Base-by-base conservation (phyloP, 73 alveolate genomes). In the Paramecium biaurelia region DNA sequence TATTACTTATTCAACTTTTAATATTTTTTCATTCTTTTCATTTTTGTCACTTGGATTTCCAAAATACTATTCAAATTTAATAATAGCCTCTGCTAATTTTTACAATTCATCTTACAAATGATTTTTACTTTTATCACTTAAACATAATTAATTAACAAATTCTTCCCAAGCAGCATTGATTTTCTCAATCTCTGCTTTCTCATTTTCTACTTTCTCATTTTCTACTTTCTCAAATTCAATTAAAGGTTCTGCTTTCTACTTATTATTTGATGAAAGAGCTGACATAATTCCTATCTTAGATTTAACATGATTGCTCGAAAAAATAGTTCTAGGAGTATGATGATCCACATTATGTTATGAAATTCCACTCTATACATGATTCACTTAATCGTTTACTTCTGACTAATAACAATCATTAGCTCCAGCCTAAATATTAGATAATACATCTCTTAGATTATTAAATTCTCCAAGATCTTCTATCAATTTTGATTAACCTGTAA, bases 1-100 rank as follows among this genome's bases (percentile, higher is more conserved):
- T 10, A 56, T 15, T 12, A 24, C 41, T 28, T 47, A 45, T 45
- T 76, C 92, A 41, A 63, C 89, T 92, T 92, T 26, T 58, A 57
- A 10, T 12, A 72, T 30, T 57, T 76, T 28, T 70, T 92, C 76
- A 26, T 63, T 63, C 11, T 63, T 53, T 0, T 63, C 84, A 11
- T 11, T 26, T 63, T 63, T 63, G 12, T 63, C 84, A 30, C 26
- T 32, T 7, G 84, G 24, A 32, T 63, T 63, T 24, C 45, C 84
- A 63, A 70, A 70, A 28, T 58, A 43, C 42, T 45, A 20, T 32
- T 92, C 92, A 49, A 63, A 63, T 12, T 63, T 63, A 14, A 26
- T 30, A 3, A 63, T 63, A 23, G 84, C 41, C 12, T 63, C 84
- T 0, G 84, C 26, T 63, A 63, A n/a, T 14, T 63, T 63, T 32